These are phyloP conservation scores for Zygosaccharomyces siamensis DNA, from an alignment of 805 yeast species.

Conservation along the genomic window DNA sequence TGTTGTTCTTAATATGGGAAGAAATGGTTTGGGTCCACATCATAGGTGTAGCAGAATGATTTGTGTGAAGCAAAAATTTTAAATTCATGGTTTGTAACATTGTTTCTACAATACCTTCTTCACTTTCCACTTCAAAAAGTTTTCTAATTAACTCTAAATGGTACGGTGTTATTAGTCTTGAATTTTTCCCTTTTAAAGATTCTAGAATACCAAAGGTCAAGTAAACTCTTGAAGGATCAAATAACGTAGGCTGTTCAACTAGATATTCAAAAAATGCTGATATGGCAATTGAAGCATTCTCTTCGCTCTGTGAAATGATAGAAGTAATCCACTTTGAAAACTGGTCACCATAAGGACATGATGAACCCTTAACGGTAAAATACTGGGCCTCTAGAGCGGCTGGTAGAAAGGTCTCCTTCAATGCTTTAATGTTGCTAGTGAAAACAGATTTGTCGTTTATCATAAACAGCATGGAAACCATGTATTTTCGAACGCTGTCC, in stretches of 20 bases:
- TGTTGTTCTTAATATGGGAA: conserved; percentile 35
- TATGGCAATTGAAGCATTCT: conserved; percentile 4
- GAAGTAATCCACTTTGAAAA: conserved; percentile 43
- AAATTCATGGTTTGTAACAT: conserved; percentile 50
- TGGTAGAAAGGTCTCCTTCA: conserved; percentile 47
- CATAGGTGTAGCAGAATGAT: conserved; percentile 25
- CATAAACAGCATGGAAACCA: conserved; percentile 51
- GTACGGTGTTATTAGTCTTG: conserved; percentile 17
- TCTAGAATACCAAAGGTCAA: conserved; percentile 50
- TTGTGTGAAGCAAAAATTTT: conserved; percentile 40
- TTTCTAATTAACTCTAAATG: conserved; percentile 33
- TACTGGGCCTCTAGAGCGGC: conserved; percentile 60
- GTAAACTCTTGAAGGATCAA: conserved; percentile 68
- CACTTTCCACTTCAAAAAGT: conserved; percentile 39
- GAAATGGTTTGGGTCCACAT: conserved; percentile 37
- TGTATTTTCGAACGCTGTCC: conserved; percentile 69
- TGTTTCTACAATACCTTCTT: conserved; percentile 50
- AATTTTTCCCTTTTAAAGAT: conserved; percentile 40
- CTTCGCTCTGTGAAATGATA: conserved; percentile 10
- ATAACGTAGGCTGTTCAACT: conserved; percentile 45
- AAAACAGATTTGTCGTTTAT: conserved; percentile 47
- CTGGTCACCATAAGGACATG: conserved; percentile 56
- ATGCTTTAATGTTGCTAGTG: conserved; percentile 36
- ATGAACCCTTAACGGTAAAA: conserved; percentile 42
- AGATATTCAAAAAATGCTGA: conserved; percentile 42